Conservation (phyloP, 2,329 filamentous ascomycete genomes). For the Plectosphaerella cucumerina region DNA sequence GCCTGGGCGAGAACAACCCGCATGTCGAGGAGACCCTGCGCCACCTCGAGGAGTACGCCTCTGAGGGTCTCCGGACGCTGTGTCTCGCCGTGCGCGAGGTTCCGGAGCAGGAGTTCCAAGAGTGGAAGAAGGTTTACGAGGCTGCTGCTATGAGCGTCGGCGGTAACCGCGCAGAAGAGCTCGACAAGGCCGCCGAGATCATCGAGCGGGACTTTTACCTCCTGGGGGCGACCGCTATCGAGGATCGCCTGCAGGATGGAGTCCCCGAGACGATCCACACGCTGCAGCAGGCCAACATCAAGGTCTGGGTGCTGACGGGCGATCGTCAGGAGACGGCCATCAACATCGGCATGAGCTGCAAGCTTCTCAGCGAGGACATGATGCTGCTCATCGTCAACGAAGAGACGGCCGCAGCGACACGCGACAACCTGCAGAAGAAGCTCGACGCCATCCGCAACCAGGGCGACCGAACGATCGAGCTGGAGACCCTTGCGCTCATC, state of each 20-base stretch:
- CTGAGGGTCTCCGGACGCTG: constrained; percentile 88
- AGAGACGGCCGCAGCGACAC: constrained; percentile 71
- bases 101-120: constrained; percentile 79
- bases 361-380: constrained; percentile 98
- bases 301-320: constrained; percentile 96
- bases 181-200: constrained; percentile 94
- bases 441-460: constrained; percentile 85
- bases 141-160: constrained; percentile 84
- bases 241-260: constrained; percentile 93
- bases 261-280: constrained; percentile 98
- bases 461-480: constrained; percentile 68
- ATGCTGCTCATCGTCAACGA: constrained; percentile 96
- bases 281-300: constrained; percentile 93
- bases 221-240: constrained; percentile 92
- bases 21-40: constrained; percentile 86
- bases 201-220: constrained; percentile 91
- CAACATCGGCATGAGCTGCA: constrained; percentile 99
- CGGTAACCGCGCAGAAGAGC: constrained; percentile 87
- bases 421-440: constrained; percentile 90
- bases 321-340: constrained; percentile 98
- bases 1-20: constrained; percentile 76
- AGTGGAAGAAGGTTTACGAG: constrained; percentile 85
- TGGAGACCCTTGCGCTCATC: constrained; percentile 83
- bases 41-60: constrained; percentile 97
- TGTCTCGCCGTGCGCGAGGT: constrained; percentile 94